Conservation (phyloP, 2,329 filamentous ascomycete species). For the Colletotrichum sp. region DNA sequence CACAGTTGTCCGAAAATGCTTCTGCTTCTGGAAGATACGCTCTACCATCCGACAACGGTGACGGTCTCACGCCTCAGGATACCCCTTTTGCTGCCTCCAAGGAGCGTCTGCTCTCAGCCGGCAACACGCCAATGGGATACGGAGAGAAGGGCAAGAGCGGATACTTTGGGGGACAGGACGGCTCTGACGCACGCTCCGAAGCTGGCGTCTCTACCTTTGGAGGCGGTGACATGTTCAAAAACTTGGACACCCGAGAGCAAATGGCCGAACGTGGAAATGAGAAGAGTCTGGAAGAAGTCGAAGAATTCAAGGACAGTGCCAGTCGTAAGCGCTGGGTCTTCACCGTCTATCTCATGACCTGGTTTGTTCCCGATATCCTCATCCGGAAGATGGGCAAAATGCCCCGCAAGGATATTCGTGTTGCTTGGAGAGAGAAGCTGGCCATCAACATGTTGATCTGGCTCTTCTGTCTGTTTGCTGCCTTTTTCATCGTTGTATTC, state of each 20-base stretch:
- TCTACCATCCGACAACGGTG: slow-evolving; percentile 63
- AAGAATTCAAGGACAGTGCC: slow-evolving; percentile 77
- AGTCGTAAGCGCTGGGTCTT: slow-evolving; percentile 92
- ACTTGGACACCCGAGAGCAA: slow-evolving; percentile 89
- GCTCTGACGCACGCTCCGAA: slow-evolving; percentile 86
- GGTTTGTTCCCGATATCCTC: slow-evolving; percentile 82
- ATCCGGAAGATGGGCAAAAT: slow-evolving; percentile 81
- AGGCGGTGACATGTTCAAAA: slow-evolving; percentile 96
- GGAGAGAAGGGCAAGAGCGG: slow-evolving; percentile 78
- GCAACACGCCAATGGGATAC: slow-evolving; percentile 63
- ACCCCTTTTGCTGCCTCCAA: slow-evolving; percentile 68
- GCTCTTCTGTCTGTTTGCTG: slow-evolving; percentile 76
- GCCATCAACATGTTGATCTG: slow-evolving; percentile 99
- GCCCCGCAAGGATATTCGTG: slow-evolving; percentile 87
- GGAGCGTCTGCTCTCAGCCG: slow-evolving; percentile 59
- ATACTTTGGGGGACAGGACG: slow-evolving; percentile 79
- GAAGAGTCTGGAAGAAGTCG: slow-evolving; percentile 87
- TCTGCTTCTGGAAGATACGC: slow-evolving; percentile 59
- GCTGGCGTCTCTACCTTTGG: slow-evolving; percentile 91
- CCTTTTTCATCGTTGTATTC: slow-evolving; percentile 91
- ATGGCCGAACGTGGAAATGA: slow-evolving; percentile 96
- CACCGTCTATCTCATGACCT: slow-evolving; percentile 83
- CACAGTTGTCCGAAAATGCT: slow-evolving; percentile 70
- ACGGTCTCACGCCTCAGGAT: slow-evolving; percentile 62
- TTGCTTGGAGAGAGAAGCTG: slow-evolving; percentile 95